These are phyloP conservation scores for Nannochloropsis granulata DNA, from an alignment of 108 stramenopile species.

Conservation along the genomic window DNA sequence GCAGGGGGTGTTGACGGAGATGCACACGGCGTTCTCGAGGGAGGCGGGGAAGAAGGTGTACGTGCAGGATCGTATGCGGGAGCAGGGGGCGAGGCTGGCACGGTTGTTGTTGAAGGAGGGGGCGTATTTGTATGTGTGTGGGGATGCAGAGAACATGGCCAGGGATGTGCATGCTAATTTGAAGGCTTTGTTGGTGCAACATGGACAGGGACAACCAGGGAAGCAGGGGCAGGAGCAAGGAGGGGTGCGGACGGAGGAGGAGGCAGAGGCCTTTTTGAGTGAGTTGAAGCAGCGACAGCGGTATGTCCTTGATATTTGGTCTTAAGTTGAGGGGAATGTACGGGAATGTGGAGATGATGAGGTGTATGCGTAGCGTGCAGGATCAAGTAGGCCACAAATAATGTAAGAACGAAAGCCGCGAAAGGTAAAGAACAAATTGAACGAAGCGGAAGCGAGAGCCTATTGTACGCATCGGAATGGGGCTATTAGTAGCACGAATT, in stretches of 20 bases:
- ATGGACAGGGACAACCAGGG: neutral
- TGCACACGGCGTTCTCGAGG: neutral
- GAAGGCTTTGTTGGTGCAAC: constrained; percentile 2
- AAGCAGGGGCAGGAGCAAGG: neutral
- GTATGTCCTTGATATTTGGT: constrained; percentile 37
- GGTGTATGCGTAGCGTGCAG: too few species aligned
- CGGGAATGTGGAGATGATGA: neutral
- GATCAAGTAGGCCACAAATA: too few species aligned
- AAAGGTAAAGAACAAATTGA: too few species aligned
- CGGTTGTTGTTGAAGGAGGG: constrained; percentile 25
- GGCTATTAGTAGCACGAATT: too few species aligned
- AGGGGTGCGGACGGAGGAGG: neutral
- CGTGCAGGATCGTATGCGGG: constrained; percentile 21
- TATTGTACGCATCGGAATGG: too few species aligned
- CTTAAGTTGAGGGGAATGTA: neutral
- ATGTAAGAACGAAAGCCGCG: too few species aligned
- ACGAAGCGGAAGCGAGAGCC: too few species aligned
- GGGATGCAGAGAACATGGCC: constrained; percentile 33
- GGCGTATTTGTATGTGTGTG: constrained; percentile 34
- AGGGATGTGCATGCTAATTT: constrained; percentile 25
- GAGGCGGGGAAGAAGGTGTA: neutral
- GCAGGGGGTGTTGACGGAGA: neutral
- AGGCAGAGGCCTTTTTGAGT: neutral
- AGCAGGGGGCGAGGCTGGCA: constrained; percentile 15
- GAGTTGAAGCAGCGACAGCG: constrained; percentile 26